These are phyloP conservation scores for Penicillium sp. DNA, from an alignment of 2,329 filamentous ascomycete species.

Conservation along the genomic window DNA sequence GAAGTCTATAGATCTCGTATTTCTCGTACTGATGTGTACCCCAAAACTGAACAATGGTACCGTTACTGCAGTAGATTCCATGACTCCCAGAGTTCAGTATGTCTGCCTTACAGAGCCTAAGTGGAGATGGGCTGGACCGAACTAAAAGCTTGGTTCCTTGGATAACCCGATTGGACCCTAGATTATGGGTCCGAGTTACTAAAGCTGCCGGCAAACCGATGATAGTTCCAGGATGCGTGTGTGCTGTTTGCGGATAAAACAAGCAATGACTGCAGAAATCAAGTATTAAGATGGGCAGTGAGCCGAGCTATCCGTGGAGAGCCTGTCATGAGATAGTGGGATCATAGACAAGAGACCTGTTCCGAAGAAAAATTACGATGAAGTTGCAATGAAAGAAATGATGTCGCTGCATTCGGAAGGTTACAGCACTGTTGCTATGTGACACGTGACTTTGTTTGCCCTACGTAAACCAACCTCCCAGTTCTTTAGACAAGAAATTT, in stretches of 20 bases:
- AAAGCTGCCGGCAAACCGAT: slow-evolving; percentile 3
- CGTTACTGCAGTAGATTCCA: slow-evolving; percentile 13
- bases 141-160: background rate
- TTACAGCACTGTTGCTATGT: slow-evolving; percentile 11
- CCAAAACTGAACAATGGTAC: slow-evolving; percentile 13
- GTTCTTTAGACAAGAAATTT: background rate
- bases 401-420: slow-evolving; percentile 20
- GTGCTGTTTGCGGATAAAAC: slow-evolving; percentile 17
- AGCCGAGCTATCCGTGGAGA: background rate
- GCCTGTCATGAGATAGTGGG: background rate
- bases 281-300: background rate
- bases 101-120: background rate
- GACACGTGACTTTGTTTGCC: slow-evolving; percentile 14
- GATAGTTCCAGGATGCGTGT: slow-evolving; percentile 1
- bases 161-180: background rate
- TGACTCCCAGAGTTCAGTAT: background rate
- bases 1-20: slow-evolving; percentile 2
- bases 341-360: background rate
- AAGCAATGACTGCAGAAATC: background rate
- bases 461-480: background rate
- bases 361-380: background rate
- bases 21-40: slow-evolving; percentile 3
- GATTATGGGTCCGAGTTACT: background rate
- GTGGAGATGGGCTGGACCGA: background rate
- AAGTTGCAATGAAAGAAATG: slow-evolving; percentile 8